Evolutionary conservation across 2,329 filamentous ascomycete genomes (phyloP).

Genomic region (Lecanosticta acicola): DNA sequence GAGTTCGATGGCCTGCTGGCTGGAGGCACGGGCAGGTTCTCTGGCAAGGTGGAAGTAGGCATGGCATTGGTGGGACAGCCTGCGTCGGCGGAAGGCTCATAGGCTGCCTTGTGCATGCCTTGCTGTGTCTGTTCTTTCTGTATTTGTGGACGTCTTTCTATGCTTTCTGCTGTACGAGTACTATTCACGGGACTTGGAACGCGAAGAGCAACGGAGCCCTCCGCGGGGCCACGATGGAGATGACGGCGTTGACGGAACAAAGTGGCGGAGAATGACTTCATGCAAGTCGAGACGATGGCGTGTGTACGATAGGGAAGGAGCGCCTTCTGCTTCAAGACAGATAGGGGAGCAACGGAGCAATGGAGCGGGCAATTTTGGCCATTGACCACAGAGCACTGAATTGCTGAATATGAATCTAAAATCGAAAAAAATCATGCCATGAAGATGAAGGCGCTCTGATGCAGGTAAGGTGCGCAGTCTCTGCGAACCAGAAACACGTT

Average conservation of each 20-base stretch:
- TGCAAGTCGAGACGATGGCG: too few species aligned
- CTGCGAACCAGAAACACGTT: too few species aligned
- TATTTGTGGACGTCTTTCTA: too few species aligned
- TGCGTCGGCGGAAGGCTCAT: not conserved
- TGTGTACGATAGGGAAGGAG: not conserved
- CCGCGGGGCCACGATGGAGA: too few species aligned
- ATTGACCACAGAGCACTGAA: not conserved
- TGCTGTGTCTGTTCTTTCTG: too few species aligned
- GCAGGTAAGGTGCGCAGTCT: not conserved
- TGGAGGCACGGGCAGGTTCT: conserved; percentile 41
- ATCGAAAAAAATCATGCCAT: not conserved
- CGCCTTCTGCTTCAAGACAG: not conserved
- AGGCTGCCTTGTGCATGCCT: too few species aligned
- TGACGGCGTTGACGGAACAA: too few species aligned
- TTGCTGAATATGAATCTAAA: not conserved
- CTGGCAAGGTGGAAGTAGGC: conserved; percentile 17
- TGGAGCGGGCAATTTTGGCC: not conserved
- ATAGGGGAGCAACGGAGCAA: not conserved
- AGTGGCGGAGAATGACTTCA: too few species aligned
- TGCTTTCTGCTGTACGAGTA: not conserved
- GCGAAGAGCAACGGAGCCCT: too few species aligned
- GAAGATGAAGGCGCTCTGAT: not conserved
- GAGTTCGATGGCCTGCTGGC: conserved; percentile 38
- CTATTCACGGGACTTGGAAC: not conserved
- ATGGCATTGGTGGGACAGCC: conserved; percentile 4